These are phyloP conservation scores for Trichoderma sp. DNA, from an alignment of 2,329 filamentous ascomycete genomes.

Conservation along the genomic window DNA sequence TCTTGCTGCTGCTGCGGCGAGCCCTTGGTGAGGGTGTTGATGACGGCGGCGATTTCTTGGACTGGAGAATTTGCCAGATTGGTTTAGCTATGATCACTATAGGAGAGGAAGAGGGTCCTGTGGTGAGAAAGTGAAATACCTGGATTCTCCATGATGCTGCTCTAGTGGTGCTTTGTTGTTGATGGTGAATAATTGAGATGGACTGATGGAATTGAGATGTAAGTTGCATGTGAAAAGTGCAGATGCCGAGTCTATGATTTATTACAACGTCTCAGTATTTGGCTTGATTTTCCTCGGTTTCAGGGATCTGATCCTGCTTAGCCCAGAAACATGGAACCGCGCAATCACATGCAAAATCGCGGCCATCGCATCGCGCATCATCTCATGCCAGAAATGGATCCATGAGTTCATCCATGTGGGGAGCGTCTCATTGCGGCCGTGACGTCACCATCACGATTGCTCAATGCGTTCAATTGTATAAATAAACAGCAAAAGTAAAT, in stretches of 20 bases:
- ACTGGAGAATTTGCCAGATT: conserved; percentile 32
- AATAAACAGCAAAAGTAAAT: background rate
- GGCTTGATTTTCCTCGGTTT: background rate
- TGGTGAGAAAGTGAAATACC: conserved; percentile 32
- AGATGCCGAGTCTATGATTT: background rate
- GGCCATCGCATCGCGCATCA: background rate
- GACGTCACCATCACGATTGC: conserved; percentile 31
- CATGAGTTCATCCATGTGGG: conserved; percentile 20
- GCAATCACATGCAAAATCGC: conserved; percentile 19
- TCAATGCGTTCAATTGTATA: background rate
- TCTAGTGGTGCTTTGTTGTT: background rate
- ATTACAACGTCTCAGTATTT: background rate
- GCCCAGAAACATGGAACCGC: background rate
- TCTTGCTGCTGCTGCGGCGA: conserved; percentile 64
- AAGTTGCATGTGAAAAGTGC: background rate
- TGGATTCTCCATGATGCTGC: conserved; percentile 44
- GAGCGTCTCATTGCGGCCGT: conserved; percentile 23
- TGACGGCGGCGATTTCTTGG: conserved; percentile 65
- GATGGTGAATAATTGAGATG: background rate
- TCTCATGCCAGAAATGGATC: background rate
- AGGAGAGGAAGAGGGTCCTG: background rate
- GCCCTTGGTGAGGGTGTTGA: conserved; percentile 68
- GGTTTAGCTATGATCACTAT: background rate
- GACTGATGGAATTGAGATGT: background rate
- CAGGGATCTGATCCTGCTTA: background rate